phyloP scores from a whole-genome alignment of 2,329 filamentous ascomycete species.

The Talaromyces albobiverticillius region DNA sequence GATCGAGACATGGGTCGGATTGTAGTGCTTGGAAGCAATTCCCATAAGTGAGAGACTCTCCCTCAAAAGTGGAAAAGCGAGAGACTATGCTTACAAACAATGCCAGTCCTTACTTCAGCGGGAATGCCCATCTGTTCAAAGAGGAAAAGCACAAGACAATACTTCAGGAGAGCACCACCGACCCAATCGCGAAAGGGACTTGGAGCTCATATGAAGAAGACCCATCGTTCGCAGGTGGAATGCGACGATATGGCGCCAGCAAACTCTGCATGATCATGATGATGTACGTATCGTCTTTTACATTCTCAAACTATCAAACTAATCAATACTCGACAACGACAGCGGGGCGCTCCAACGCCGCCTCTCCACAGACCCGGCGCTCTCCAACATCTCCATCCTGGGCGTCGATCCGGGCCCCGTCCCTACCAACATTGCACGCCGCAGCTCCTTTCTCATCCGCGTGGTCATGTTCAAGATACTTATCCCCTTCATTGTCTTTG shows the following conservation, averaged over 20 bases:
- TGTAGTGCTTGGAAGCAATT: conserved; percentile 18
- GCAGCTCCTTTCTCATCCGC: conserved; percentile 23
- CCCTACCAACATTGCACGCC: conserved; percentile 27
- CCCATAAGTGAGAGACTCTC: conserved; percentile 17
- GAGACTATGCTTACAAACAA: neutral
- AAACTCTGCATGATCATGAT: conserved; percentile 41
- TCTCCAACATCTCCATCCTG: conserved; percentile 35
- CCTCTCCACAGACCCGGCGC: conserved; percentile 21
- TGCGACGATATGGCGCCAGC: conserved; percentile 39
- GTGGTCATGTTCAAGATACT: conserved; percentile 7
- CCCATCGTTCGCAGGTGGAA: conserved; percentile 24
- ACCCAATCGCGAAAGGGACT: conserved; percentile 10
- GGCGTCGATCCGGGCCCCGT: conserved; percentile 42
- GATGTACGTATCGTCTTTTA: conserved; percentile 18
- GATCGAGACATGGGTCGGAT: conserved; percentile 20
- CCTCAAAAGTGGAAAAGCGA: conserved; percentile 5
- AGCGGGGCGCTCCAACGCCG: conserved; percentile 35
- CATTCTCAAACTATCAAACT: neutral
- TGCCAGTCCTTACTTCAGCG: conserved; percentile 16
- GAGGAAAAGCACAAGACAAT: conserved; percentile 13
- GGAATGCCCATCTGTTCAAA: conserved; percentile 6
- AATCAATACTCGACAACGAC: neutral
- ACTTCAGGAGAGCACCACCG: conserved; percentile 10
- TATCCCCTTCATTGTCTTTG: neutral
- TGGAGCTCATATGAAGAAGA: conserved; percentile 22